Base-by-base conservation (phyloP, 345 rosid genomes). In the Rubroshorea leprosula region DNA sequence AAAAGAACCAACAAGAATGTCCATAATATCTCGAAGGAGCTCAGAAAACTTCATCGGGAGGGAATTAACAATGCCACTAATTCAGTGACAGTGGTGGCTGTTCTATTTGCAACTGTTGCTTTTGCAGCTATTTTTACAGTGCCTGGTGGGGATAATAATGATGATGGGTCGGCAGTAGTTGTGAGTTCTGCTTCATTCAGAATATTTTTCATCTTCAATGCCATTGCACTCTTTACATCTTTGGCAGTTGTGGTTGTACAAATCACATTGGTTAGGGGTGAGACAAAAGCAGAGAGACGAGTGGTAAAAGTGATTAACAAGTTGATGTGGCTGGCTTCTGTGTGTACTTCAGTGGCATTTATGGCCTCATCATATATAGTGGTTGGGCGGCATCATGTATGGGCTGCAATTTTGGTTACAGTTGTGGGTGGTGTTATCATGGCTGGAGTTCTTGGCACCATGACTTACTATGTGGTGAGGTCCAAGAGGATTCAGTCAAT, bases 291-390 rank as follows among this genome's bases (percentile, higher is more conserved):
- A 7, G 99, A 93, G 86, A 87, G 67, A 74, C 74, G 76, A 38
- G 99, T 87, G 3, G 96, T 85, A 53, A 95, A 25, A 77, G 86
- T 93, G 68, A 89, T 85, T 57, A 87, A 90, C 80, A 93, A 93
- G 72, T 66, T 89, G 64, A 93, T 93, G 96, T 93, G 99, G 99
- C 58, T 93, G 73, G 97, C 97, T n/a, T 87, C 97, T 0, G 84
- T 87, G 59, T 89, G 99, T 75, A 93, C 97, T 22, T 93, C 97
- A 0, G 97, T 93, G 41, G 97, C 96, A 31, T 93, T 93, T 55
- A 83, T 89, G 68, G 96, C 96, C 24, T 85, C 97, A 6, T 79
- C 96, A 2, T 89, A 89, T 60, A 85, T 93, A 50, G 97, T 90
- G 20, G 99, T 89, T 51, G 95, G 99, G 44, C 78, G 81, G 58